Evolutionary conservation across 1,284 basidiomycete species (phyloP), one percentile per base, ranked within the genome.

Genomic region (Naganishia albida): DNA sequence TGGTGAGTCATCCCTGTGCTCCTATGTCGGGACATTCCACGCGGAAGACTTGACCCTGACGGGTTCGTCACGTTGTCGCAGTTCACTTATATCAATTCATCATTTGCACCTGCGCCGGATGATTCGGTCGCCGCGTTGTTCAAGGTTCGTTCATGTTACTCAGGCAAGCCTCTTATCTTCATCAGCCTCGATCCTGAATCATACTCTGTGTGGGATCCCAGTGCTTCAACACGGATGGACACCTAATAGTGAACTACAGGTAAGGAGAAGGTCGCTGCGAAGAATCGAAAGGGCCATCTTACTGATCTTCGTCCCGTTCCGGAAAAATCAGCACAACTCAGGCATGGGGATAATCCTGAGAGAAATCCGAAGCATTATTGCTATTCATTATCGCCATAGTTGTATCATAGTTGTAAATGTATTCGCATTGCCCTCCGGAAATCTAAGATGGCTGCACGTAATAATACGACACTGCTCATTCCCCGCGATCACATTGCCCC

Each of bases 11-110:
- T 20, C 28, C 7, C 3, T 34, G 34, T 34, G 10, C 34, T 6
- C 34, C 10, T 4, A 6, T 34, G 34, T 34, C 10, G 34, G 34
- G 4, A 34, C 34, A 10, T 34, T 34, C 34, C 4, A 10, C 34
- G 34, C 34, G 34, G 34, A 34, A 10, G 10, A 34, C 6, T 34
- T 34, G 34, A 4, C 4, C 10, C 28, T 25, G n/a, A 23, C 16
- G 16, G n/a, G 44, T 40, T n/a, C 18, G 7, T 18, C 18, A 12
- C 43, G 40, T n/a, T 42, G 20, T 7, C 10, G 1, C 72, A 97
- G 94, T 97, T 96, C 80, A 91, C 93, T 6, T 99, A 98, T 77
- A 97, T 99, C 82, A 98, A 98, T 74, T 84, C 93, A n/a, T 91
- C 95, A 0, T 98, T 98, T 77, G 90, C 90, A 2, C 93, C 93